A percentile compares a stretch with the other conserved stretches of the same genome.
These are phyloP conservation scores for Penicillium sp. DNA, from an alignment of 2,329 filamentous ascomycete species.

Conservation along the genomic window DNA sequence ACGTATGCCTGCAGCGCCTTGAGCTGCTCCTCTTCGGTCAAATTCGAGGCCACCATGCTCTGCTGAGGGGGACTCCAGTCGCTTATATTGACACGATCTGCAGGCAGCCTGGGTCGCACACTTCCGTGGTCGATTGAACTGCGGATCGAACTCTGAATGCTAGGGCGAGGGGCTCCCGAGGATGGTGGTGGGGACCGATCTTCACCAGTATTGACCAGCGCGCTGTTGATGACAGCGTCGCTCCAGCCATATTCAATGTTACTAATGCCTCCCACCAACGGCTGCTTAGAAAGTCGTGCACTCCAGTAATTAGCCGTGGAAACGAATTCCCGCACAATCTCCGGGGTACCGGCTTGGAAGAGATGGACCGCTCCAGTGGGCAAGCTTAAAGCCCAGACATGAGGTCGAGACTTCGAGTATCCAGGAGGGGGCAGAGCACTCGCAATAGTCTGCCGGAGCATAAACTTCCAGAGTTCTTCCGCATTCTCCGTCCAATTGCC, in stretches of 20 bases:
- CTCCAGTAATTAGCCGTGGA: slow-evolving; percentile 97
- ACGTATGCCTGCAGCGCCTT: slow-evolving; percentile 75
- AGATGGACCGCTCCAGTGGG: slow-evolving; percentile 93
- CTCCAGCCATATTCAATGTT: slow-evolving; percentile 99
- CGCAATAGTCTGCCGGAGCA: slow-evolving; percentile 86
- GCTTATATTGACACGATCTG: slow-evolving; percentile 78
- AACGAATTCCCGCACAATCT: slow-evolving; percentile 94
- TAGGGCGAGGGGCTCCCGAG: slow-evolving; percentile 47
- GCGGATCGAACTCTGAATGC: slow-evolving; percentile 62
- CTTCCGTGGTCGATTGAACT: slow-evolving; percentile 67
- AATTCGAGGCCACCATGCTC: slow-evolving; percentile 79
- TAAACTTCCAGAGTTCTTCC: slow-evolving; percentile 82
- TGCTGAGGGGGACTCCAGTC: slow-evolving; percentile 90
- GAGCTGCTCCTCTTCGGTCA: slow-evolving; percentile 79
- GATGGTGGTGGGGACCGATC: slow-evolving; percentile 32
- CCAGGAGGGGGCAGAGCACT: slow-evolving; percentile 86
- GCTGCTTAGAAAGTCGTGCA: slow-evolving; percentile 88
- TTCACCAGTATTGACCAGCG: slow-evolving; percentile 60
- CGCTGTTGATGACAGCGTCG: slow-evolving; percentile 76
- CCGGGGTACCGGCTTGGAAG: slow-evolving; percentile 95
- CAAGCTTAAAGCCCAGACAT: slow-evolving; percentile 92
- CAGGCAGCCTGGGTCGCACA: slow-evolving; percentile 69
- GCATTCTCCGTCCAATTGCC: slow-evolving; percentile 99
- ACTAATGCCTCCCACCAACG: slow-evolving; percentile 86
- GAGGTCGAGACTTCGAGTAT: slow-evolving; percentile 84